phyloP scores from a whole-genome alignment of 75 land plant genomes.

The Larix kaempferi region DNA sequence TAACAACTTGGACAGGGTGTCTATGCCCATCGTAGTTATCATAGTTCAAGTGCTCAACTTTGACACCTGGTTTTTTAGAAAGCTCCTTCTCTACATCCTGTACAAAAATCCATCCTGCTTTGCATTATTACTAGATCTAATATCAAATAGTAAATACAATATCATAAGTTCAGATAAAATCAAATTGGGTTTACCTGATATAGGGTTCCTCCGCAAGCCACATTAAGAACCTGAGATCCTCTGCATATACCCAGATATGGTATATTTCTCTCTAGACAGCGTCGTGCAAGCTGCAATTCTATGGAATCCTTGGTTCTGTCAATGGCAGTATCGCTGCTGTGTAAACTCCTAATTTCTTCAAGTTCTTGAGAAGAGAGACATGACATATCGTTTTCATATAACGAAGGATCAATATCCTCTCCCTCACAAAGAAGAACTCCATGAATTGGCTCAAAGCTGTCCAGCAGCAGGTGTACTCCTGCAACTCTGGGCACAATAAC shows the following conservation, averaged over 20 bases:
- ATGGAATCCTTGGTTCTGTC: constrained; percentile 87
- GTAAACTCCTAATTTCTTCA: constrained; percentile 61
- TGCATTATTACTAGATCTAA: too few species aligned
- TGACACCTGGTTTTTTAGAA: constrained; percentile 19
- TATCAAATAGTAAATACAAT: too few species aligned
- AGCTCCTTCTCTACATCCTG: constrained; percentile 83
- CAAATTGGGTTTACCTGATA: constrained; percentile 40
- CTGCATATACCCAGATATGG: constrained; percentile 96
- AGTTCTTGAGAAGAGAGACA: constrained; percentile 28
- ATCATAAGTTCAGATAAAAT: too few species aligned
- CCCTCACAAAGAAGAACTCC: constrained; percentile 97
- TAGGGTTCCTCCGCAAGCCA: constrained; percentile 88
- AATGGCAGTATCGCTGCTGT: constrained; percentile 80
- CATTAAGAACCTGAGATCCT: constrained; percentile 91
- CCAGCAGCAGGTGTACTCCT: constrained; percentile 67
- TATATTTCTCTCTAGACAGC: constrained; percentile 81
- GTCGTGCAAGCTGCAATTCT: constrained; percentile 69
- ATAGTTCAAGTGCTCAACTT: constrained; percentile 69
- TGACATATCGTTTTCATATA: constrained; percentile 34
- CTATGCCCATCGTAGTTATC: constrained; percentile 91
- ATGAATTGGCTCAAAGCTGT: constrained; percentile 94
- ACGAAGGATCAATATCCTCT: constrained; percentile 85
- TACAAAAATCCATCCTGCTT: background rate
- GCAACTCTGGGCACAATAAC: constrained; percentile 86
- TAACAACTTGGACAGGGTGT: constrained; percentile 64